Conservation (phyloP, 495 filamentous ascomycete genomes). For the Penicillium coffeae region DNA sequence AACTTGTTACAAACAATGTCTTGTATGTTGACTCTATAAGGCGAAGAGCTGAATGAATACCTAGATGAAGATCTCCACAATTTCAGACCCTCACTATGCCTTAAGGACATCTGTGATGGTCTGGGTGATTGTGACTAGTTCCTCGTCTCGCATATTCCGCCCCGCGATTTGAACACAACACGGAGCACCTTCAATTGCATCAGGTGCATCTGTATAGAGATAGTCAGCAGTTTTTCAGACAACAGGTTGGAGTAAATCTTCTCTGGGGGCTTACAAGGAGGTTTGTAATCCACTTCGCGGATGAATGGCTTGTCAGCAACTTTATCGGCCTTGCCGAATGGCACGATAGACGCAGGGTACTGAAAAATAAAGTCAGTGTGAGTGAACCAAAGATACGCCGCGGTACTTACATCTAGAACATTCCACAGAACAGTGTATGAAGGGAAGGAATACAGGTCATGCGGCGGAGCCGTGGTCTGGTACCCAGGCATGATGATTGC, state of each 20-base stretch:
- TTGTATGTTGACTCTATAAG: too few relatives aligned
- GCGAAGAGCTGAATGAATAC: too few relatives aligned
- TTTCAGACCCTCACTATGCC: too few relatives aligned
- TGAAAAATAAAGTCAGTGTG: constrained; percentile 1
- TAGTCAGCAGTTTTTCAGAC: neutral
- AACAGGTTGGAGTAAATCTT: too few relatives aligned
- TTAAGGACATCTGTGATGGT: neutral
- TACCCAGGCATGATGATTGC: constrained; percentile 17
- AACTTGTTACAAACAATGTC: too few relatives aligned
- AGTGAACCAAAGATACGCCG: neutral
- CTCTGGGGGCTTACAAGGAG: constrained; percentile 14
- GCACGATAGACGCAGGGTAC: constrained; percentile 19
- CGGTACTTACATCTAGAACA: constrained; percentile 12
- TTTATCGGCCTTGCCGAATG: constrained; percentile 13
- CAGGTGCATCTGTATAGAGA: constrained; percentile 1
- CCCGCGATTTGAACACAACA: constrained; percentile 16
- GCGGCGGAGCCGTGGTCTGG: constrained; percentile 12
- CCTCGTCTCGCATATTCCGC: constrained; percentile 15
- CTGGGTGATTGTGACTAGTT: constrained; percentile 1
- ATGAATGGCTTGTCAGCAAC: constrained; percentile 9
- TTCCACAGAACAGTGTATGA: constrained; percentile 18
- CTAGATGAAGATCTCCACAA: too few relatives aligned
- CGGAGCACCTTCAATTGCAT: constrained; percentile 15
- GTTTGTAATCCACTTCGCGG: constrained; percentile 16
- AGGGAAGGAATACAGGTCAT: constrained; percentile 11